Evolutionary conservation across 371 early-diverging fungal species (phyloP).

Genomic region (Choanephora cucurbitarum): DNA sequence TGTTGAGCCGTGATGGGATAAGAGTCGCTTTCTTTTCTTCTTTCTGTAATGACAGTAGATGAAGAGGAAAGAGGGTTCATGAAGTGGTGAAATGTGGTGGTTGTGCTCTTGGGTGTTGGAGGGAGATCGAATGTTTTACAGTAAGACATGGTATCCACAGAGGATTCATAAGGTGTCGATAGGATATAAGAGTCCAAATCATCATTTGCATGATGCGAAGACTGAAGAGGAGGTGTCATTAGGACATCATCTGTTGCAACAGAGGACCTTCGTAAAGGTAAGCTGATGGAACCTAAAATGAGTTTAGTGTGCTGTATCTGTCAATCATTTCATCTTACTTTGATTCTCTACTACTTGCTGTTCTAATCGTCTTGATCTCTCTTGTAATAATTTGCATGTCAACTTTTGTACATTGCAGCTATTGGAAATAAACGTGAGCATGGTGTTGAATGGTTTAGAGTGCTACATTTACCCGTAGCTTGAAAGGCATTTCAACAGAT

Average conservation of each 20-base stretch:
- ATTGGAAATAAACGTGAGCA: too few relatives aligned
- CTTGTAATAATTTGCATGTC: conserved; percentile 43
- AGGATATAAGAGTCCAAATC: conserved; percentile 20
- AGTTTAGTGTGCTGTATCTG: too few relatives aligned
- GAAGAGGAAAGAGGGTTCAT: neutral
- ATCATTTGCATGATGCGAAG: conserved; percentile 13
- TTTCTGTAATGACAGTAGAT: conserved; percentile 1
- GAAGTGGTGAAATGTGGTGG: conserved; percentile 21
- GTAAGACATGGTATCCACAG: conserved; percentile 34
- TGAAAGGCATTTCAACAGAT: conserved; percentile 23
- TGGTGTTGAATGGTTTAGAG: too few relatives aligned
- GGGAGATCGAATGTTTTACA: conserved; percentile 28
- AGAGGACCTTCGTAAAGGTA: conserved; percentile 24
- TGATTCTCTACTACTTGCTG: conserved; percentile 9
- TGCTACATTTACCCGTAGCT: conserved; percentile 21
- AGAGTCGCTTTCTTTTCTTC: conserved; percentile 11
- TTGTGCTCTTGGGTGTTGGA: conserved; percentile 33
- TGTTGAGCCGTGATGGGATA: conserved; percentile 3
- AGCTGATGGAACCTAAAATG: conserved; percentile 20
- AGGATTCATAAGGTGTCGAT: conserved; percentile 35
- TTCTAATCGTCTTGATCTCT: conserved; percentile 29
- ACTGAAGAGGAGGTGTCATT: conserved; percentile 39
- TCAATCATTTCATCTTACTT: conserved; percentile 15
- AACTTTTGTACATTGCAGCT: conserved; percentile 44
- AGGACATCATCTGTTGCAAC: conserved; percentile 23